Conservation (phyloP, 768 basidiomycete species). For the Leucogyrophana mollusca region DNA sequence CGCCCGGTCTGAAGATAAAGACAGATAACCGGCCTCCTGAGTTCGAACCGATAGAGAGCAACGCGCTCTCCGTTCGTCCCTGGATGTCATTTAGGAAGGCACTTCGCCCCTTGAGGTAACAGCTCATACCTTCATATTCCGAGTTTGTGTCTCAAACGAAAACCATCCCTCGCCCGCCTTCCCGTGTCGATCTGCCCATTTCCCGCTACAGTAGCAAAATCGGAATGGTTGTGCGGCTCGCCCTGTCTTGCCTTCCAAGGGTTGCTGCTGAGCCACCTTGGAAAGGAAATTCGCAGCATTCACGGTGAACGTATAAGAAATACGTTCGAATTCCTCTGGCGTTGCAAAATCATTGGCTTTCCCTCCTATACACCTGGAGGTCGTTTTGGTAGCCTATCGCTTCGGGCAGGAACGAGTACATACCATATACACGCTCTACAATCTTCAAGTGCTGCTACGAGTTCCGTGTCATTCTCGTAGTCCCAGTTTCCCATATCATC, state of each 20-base stretch:
- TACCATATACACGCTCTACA: slow-evolving; percentile 26
- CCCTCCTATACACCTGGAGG: slow-evolving; percentile 23
- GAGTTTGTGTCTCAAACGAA: slow-evolving; percentile 14
- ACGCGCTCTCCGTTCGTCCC: slow-evolving; percentile 19
- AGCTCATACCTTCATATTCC: slow-evolving; percentile 23
- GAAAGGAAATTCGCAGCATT: slow-evolving; percentile 21
- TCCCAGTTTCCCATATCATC: slow-evolving; percentile 25
- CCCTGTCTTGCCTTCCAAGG: not conserved
- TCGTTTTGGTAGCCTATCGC: not conserved
- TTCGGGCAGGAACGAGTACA: too few relatives aligned
- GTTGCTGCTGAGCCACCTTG: slow-evolving; percentile 11
- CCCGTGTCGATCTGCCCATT: slow-evolving; percentile 17
- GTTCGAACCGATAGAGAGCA: slow-evolving; percentile 14
- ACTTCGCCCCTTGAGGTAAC: not conserved
- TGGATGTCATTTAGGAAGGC: slow-evolving; percentile 2
- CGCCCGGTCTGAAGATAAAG: slow-evolving; percentile 22
- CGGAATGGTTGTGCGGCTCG: slow-evolving; percentile 11
- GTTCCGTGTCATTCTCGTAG: slow-evolving; percentile 20
- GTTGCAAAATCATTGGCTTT: slow-evolving; percentile 19
- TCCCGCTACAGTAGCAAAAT: slow-evolving; percentile 27
- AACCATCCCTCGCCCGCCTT: slow-evolving; percentile 12
- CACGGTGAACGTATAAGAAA: slow-evolving; percentile 22
- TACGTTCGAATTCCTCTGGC: slow-evolving; percentile 23
- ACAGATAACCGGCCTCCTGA: slow-evolving; percentile 10
- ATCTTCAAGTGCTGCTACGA: slow-evolving; percentile 18